Evolutionary conservation across 75 land plant species (phyloP).

Genomic region (Pinus albicaulis): DNA sequence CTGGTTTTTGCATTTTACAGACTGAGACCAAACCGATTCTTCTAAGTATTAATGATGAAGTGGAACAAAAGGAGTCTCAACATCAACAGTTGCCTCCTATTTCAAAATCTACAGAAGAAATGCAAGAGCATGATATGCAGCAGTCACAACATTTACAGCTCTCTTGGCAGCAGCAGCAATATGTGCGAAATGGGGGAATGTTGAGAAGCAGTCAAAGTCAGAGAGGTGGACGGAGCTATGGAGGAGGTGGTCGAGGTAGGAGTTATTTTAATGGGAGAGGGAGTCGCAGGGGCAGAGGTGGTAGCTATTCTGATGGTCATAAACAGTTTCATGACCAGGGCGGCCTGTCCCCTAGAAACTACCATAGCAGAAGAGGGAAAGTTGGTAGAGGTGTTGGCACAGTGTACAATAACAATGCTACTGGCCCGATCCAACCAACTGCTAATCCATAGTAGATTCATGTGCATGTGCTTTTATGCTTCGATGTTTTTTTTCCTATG

Average conservation of each 20-base stretch:
- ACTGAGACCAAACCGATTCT: neutral
- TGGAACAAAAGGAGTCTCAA: neutral
- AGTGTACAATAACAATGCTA: too few species aligned
- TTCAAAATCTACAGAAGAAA: neutral
- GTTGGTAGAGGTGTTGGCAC: neutral
- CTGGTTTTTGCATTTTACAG: neutral
- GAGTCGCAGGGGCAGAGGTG: neutral
- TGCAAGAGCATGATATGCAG: neutral
- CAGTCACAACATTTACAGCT: neutral
- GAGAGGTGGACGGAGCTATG: constrained; percentile 4
- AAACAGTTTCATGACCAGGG: neutral
- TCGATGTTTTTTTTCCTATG: neutral
- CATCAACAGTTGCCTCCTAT: neutral
- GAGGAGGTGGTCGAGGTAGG: constrained; percentile 4
- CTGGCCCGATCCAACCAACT: neutral
- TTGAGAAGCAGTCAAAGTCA: neutral
- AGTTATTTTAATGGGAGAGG: neutral
- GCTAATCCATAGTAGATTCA: neutral
- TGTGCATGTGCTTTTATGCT: neutral
- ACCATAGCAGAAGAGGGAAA: neutral
- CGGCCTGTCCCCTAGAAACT: neutral
- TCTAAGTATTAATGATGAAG: neutral
- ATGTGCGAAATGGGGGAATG: neutral
- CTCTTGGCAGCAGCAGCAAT: constrained; percentile 1
- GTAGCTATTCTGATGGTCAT: neutral